phyloP scores from a whole-genome alignment of 2,329 filamentous ascomycete species.

The Neonectria hederae region DNA sequence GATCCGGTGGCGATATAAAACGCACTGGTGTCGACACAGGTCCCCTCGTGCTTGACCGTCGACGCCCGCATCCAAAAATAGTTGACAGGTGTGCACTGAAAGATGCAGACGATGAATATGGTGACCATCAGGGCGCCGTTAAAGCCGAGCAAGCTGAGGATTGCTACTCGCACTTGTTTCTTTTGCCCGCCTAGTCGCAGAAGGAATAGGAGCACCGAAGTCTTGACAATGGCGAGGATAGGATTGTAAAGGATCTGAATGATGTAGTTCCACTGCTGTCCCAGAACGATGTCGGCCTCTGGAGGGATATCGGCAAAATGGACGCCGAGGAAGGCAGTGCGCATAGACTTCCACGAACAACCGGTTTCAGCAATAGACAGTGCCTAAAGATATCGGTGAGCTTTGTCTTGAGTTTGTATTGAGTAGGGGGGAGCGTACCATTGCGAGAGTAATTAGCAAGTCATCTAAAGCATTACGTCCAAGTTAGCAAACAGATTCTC shows the following conservation, averaged over 20 bases:
- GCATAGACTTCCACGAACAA: slow-evolving; percentile 32
- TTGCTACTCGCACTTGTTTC: slow-evolving; percentile 37
- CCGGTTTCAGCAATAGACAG: slow-evolving; percentile 27
- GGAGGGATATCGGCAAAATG: slow-evolving; percentile 46
- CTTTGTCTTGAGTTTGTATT: not conserved
- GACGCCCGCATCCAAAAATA: slow-evolving; percentile 24
- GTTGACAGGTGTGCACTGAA: slow-evolving; percentile 50
- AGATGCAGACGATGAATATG: slow-evolving; percentile 49
- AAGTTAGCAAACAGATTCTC: not conserved
- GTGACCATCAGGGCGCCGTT: slow-evolving; percentile 48
- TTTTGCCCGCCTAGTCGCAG: slow-evolving; percentile 52
- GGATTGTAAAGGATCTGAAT: slow-evolving; percentile 56
- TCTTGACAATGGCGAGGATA: slow-evolving; percentile 56
- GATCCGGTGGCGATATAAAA: slow-evolving; percentile 47
- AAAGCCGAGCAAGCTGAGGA: slow-evolving; percentile 46
- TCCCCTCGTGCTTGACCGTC: slow-evolving; percentile 5
- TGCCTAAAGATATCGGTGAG: slow-evolving; percentile 9
- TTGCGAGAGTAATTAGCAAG: slow-evolving; percentile 26
- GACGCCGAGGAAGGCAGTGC: slow-evolving; percentile 35
- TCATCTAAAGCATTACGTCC: slow-evolving; percentile 16
- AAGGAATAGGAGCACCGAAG: slow-evolving; percentile 55
- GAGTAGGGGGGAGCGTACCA: slow-evolving; percentile 2
- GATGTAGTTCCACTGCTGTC: slow-evolving; percentile 48
- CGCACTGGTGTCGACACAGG: slow-evolving; percentile 47
- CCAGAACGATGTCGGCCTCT: slow-evolving; percentile 32